Evolutionary conservation across 1,284 basidiomycete species (phyloP), one percentile per base, ranked within the genome.

Genomic region (Heterobasidion occidentale): DNA sequence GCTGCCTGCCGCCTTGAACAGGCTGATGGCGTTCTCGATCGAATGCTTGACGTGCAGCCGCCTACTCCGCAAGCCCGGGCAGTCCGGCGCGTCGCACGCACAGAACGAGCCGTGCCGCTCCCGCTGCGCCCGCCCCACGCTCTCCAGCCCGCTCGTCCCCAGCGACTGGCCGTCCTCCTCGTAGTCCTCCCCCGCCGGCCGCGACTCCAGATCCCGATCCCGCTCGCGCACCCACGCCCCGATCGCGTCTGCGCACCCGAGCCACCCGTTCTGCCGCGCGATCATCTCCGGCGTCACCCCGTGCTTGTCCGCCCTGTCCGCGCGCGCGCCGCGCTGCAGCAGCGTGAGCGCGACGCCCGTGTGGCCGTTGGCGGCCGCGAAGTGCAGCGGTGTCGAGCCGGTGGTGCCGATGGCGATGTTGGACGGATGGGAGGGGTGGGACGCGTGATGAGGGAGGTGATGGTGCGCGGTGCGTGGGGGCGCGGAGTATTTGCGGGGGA

Each of bases 361-460:
- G 70, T 97, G 91, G 4, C 93, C 93, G 62, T 95, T 94, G 20
- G 94, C 92, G 34, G 92, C 88, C 7, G 94, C 94, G 68, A 96
- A 97, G 67, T 97, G 94, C n/a, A 97, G 81, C 0, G 94, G 90
- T 0, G 93, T 95, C 1, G 92, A 92, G 17, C 92, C 92, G 14
- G 83, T 81, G 3, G 87, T 84, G 47, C 91, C 92, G 36, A 92
- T 84, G 62, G 88, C 87, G 56, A 83, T 83, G 1, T 77, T 76
- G 34, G 86, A 76, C 14, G 79, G 63, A 68, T 75, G 64, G n/a
- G 73, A 66, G 77, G 77, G 68, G 81, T 86, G 67, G 91, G 81
- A 86, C 67, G 91, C 78, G 36, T 83, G 85, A 70, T 92, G 94
- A 56, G 89, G 83, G 58, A 88, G 79, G 19, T 92, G 90, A 34